Percentiles rank a stretch among this genome's conserved stretches.
These are phyloP conservation scores for Aspergillus avenaceus DNA, from an alignment of 495 filamentous ascomycete species.

Conservation along the genomic window DNA sequence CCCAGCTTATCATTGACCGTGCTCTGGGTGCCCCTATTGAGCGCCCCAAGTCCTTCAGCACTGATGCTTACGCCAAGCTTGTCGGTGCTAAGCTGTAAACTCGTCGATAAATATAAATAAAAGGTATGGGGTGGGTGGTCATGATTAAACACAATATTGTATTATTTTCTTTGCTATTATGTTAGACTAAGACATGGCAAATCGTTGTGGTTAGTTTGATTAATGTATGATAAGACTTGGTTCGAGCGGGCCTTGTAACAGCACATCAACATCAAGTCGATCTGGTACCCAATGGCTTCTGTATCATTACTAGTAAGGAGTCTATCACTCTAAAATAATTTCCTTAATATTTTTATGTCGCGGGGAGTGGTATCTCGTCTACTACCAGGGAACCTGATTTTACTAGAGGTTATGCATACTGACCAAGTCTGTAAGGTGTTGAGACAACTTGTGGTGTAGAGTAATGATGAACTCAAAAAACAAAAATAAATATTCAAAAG, in stretches of 20 bases:
- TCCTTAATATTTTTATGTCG: too few relatives aligned
- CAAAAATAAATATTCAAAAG: too few relatives aligned
- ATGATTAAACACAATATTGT: constrained; percentile 19
- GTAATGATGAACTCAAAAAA: too few relatives aligned
- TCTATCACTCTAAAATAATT: too few relatives aligned
- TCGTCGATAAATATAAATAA: constrained; percentile 13
- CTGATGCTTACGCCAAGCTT: constrained; percentile 92
- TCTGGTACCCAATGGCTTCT: background rate
- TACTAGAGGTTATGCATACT: too few relatives aligned
- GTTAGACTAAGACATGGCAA: constrained; percentile 31
- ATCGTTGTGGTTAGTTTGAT: constrained; percentile 33
- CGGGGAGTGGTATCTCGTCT: too few relatives aligned
- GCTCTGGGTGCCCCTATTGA: constrained; percentile 71
- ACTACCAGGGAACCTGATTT: too few relatives aligned
- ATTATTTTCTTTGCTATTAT: constrained; percentile 23
- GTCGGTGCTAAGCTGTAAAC: constrained; percentile 84
- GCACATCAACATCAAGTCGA: constrained; percentile 31
- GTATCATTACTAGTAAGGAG: too few relatives aligned
- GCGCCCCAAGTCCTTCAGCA: constrained; percentile 95
- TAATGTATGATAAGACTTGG: constrained; percentile 48
- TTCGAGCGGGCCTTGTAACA: constrained; percentile 48
- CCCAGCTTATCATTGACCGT: constrained; percentile 99
- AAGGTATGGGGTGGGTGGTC: constrained; percentile 7
- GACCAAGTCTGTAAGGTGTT: too few relatives aligned
- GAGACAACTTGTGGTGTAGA: too few relatives aligned